Evolutionary conservation across 139 green algal species (phyloP), one percentile per base, ranked within the genome.

Genomic region (Raphidocelis subcapitata): DNA sequence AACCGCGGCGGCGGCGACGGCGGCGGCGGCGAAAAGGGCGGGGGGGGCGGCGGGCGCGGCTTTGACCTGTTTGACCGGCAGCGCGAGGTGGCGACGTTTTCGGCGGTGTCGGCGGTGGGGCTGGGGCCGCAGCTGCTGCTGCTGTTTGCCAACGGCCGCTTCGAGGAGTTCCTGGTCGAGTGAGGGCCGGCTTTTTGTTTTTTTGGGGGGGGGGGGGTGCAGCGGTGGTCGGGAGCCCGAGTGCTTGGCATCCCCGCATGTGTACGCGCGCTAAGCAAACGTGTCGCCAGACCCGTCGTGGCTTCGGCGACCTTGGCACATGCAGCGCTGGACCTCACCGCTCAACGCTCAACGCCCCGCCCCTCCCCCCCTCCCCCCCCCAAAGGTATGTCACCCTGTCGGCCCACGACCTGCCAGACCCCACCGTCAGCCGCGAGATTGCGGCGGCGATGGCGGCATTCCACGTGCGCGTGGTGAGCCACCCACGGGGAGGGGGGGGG

Each of bases 81-180:
- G 8, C 72, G 81, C 24, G 87, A 92, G 79, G 67, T 83, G 18
- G 57, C 49, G 16, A 79, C 87, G 0, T 90, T 90, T 46, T 35
- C 41, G 47, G 59, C 52, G 32, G 73, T 88, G 37, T 60, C 72
- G 61, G 4, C 67, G 44, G 60, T 66, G 59, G 87, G 84, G 26
- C 49, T 92, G 46, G 87, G 87, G 0, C 87, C 87, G 1, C 52
- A 75, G 33, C 81, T 88, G 54, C 79, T 91, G 79, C 68, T 90
- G 47, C 67, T 82, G 49, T 91, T 88, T 47, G 28, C 24, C 29
- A 90, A 87, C 33, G 87, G 84, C 1, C 73, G 87, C 1, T 64
- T 92, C 14, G 87, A 92, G 64, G 81, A 92, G 70, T 92, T 87
- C 41, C 62, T 92, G 62, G 55, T 67, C 41, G 41, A 49, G 41